Evolutionary conservation across 1,139 yeast species (phyloP).

Genomic region (Scheffersomyces quercinus): DNA sequence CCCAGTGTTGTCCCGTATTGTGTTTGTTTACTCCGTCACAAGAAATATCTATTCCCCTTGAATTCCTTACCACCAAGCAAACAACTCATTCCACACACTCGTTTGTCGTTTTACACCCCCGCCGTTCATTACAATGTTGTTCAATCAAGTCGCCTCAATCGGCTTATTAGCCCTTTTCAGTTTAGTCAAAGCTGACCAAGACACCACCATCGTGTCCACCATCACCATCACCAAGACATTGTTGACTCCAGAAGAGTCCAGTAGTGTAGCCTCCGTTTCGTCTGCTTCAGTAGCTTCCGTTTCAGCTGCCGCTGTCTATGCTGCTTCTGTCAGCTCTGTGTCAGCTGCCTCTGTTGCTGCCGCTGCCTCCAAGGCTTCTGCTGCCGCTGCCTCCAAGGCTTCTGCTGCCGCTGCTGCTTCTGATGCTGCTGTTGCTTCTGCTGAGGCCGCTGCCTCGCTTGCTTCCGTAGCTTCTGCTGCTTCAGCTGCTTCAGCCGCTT

Average conservation of each 20-base stretch:
- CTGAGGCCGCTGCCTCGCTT: constrained; percentile 10
- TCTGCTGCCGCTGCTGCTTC: constrained; percentile 2
- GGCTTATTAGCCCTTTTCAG: constrained; percentile 27
- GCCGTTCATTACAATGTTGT: constrained; percentile 24
- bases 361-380: constrained; percentile 12
- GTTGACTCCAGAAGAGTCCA: constrained; percentile 43
- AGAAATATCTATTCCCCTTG: background rate
- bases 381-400: constrained; percentile 10
- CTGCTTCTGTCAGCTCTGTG: constrained; percentile 9
- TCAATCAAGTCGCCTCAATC: constrained; percentile 24
- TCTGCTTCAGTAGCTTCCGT: constrained; percentile 14
- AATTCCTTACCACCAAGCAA: background rate
- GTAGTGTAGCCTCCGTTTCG: constrained; percentile 23
- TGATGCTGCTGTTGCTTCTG: constrained; percentile 9
- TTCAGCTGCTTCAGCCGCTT: constrained; percentile 18
- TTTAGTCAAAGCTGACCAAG: constrained; percentile 34
- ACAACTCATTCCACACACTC: too few species aligned
- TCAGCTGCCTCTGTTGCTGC: constrained; percentile 13
- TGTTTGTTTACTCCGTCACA: too few species aligned
- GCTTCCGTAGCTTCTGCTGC: constrained; percentile 14
- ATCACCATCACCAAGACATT: constrained; percentile 44
- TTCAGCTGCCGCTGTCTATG: constrained; percentile 11
- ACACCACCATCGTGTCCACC: constrained; percentile 45
- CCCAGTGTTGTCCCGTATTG: too few species aligned
- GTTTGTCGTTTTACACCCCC: background rate